Percentiles rank a stretch among this genome's conserved stretches.
Conservation (phyloP, 805 yeast species). For the Candida jianshihensis region DNA sequence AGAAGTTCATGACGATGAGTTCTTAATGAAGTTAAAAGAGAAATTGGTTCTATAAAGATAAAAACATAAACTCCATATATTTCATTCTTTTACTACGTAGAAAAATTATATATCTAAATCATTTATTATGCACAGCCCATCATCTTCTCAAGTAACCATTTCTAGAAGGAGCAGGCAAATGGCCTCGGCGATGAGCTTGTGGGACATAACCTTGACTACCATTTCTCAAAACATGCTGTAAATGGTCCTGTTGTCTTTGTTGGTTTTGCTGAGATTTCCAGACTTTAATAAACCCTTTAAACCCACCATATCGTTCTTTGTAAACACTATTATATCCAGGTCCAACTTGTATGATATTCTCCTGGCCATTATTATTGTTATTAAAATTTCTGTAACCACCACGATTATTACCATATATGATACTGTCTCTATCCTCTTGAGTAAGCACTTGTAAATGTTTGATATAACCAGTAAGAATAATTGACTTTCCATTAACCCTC, state of each 20-base stretch:
- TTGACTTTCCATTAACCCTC: slow-evolving; percentile 57
- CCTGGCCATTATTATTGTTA: slow-evolving; percentile 22
- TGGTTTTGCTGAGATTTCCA: neutral
- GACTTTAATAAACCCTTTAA: slow-evolving; percentile 33
- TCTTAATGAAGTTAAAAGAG: slow-evolving; percentile 5
- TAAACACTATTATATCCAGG: slow-evolving; percentile 41
- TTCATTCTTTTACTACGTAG: no score
- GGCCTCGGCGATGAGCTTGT: neutral
- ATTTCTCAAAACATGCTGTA: neutral
- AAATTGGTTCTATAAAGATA: neutral
- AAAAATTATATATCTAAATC: no score
- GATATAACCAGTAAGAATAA: slow-evolving; percentile 74
- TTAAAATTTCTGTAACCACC: slow-evolving; percentile 25
- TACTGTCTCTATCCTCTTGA: slow-evolving; percentile 59
- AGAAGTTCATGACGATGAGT: slow-evolving; percentile 6
- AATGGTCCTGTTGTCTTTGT: slow-evolving; percentile 1
- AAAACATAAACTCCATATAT: neutral
- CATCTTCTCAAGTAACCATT: slow-evolving; percentile 20
- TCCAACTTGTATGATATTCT: slow-evolving; percentile 38
- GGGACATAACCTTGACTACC: neutral
- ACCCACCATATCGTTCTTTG: slow-evolving; percentile 45
- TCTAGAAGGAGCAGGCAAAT: slow-evolving; percentile 18
- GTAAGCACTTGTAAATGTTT: slow-evolving; percentile 55
- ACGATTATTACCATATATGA: slow-evolving; percentile 41
- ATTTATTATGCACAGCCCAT: no score